Evolutionary conservation across 2,329 filamentous ascomycete genomes (phyloP).

Genomic region (Sphaceloma murrayae): DNA sequence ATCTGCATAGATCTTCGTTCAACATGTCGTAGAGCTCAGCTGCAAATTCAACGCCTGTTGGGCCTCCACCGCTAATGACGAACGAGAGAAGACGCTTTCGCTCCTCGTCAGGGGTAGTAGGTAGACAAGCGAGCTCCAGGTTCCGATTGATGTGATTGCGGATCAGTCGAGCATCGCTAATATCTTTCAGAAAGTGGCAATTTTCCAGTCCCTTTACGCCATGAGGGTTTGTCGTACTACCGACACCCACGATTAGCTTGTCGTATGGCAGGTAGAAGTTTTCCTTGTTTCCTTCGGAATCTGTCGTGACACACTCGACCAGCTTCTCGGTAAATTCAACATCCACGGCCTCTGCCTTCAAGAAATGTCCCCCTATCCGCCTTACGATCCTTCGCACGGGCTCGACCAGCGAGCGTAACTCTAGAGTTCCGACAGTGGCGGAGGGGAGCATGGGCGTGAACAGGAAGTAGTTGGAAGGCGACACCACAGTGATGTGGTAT

Average conservation of each 20-base stretch:
- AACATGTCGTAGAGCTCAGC: constrained; percentile 92
- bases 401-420: constrained; percentile 83
- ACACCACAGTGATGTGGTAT: constrained; percentile 92
- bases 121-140: constrained; percentile 82
- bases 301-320: constrained; percentile 71
- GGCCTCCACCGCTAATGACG: constrained; percentile 89
- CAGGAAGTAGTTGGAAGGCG: constrained; percentile 90
- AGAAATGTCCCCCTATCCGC: constrained; percentile 73
- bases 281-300: constrained; percentile 60
- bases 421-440: constrained; percentile 89
- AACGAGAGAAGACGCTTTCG: constrained; percentile 82
- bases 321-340: constrained; percentile 87
- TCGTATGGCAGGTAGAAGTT: constrained; percentile 95
- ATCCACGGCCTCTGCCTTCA: constrained; percentile 77
- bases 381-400: constrained; percentile 78
- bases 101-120: constrained; percentile 82
- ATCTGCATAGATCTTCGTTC: constrained; percentile 78
- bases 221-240: constrained; percentile 74
- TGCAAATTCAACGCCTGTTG: constrained; percentile 94
- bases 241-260: constrained; percentile 86
- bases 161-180: constrained; percentile 82
- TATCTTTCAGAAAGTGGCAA: constrained; percentile 91
- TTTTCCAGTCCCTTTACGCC: constrained; percentile 91
- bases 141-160: constrained; percentile 83
- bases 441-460: constrained; percentile 98